Evolutionary conservation across 2,329 filamentous ascomycete genomes (phyloP), one percentile per base, ranked within the genome.

Genomic region (Ampelomyces quisqualis): DNA sequence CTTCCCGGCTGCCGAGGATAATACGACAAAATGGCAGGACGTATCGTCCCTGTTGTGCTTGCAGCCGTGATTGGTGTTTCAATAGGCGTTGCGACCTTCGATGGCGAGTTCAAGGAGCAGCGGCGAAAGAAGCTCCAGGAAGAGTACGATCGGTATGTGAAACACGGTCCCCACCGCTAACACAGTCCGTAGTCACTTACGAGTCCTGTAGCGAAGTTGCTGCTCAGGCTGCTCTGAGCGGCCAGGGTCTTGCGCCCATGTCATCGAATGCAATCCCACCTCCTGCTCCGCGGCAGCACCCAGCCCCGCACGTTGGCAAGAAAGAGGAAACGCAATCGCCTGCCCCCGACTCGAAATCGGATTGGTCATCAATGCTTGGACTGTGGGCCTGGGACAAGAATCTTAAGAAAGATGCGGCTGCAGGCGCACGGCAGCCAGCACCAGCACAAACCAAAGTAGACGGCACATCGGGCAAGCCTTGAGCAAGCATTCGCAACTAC

Each of bases 401-500:
- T 15, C 26, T 48, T 4, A 43, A 50, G 20, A 70, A 46, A 71
- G 81, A 38, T 65, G 71, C 18, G 76, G 76, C 27, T 75, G 76
- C 7, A 86, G 86, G 59, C 79, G 75, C 37, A 73, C 7, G 76
- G 77, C 84, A 57, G 75, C 79, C 45, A 79, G 86, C n/a, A 4
- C 67, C 85, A 37, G 55, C 70, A 31, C 77, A 81, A 60, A 75
- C 70, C n/a, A 77, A 69, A 34, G 86, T 81, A 79, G 72, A 81
- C 55, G 80, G 76, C 0, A 63, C 23, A 18, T 76, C 59, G 78
- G 77, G 5, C 64, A 77, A 61, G 79, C 78, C 8, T 68, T 45
- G 87, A 80, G 19, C 30, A 27, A 19, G 24, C 9, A 2, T 21
- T 28, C 33, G 23, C 23, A 31, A 23, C 61, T 44, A 74, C 34